Percentiles rank a stretch among this genome's conserved stretches.
phyloP scores from a whole-genome alignment of 805 yeast species.

The Yarrowia keelungensis region DNA sequence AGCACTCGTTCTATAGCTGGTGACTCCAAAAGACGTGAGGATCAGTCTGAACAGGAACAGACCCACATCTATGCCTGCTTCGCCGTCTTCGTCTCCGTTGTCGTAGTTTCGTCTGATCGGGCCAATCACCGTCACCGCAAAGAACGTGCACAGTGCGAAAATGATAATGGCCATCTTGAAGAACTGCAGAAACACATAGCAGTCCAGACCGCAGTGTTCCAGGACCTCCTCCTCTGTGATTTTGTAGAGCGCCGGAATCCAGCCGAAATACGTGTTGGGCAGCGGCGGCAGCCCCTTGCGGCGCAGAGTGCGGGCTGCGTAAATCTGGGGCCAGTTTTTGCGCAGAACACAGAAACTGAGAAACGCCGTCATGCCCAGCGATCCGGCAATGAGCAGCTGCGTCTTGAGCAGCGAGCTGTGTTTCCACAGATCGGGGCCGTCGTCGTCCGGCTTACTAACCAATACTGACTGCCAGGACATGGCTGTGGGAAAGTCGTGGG shows the following conservation, averaged over 20 bases:
- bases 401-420: slow-evolving; percentile 69
- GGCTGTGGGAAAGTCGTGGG: not conserved
- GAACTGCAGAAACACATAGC: slow-evolving; percentile 87
- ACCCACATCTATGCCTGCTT: slow-evolving; percentile 9
- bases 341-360: slow-evolving; percentile 73
- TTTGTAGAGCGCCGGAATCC: slow-evolving; percentile 72
- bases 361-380: slow-evolving; percentile 73
- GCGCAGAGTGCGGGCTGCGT: slow-evolving; percentile 76
- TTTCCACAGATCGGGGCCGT: slow-evolving; percentile 42
- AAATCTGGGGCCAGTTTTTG: slow-evolving; percentile 77
- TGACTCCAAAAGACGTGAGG: not conserved
- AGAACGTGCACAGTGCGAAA: slow-evolving; percentile 65
- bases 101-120: slow-evolving; percentile 87
- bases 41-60: slow-evolving; percentile 5
- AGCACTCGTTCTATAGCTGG: not conserved
- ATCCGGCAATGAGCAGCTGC: slow-evolving; percentile 73
- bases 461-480: slow-evolving; percentile 29
- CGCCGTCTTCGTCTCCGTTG: slow-evolving; percentile 49
- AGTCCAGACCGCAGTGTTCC: slow-evolving; percentile 92
- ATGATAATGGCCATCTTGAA: slow-evolving; percentile 86
- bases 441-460: slow-evolving; percentile 31
- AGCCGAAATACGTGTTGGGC: slow-evolving; percentile 72
- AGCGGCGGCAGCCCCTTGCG: slow-evolving; percentile 58
- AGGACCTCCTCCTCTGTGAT: slow-evolving; percentile 78
- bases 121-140: slow-evolving; percentile 77